phyloP scores from a whole-genome alignment of 2,329 filamentous ascomycete species.

The Hymenoscyphus albidus region DNA sequence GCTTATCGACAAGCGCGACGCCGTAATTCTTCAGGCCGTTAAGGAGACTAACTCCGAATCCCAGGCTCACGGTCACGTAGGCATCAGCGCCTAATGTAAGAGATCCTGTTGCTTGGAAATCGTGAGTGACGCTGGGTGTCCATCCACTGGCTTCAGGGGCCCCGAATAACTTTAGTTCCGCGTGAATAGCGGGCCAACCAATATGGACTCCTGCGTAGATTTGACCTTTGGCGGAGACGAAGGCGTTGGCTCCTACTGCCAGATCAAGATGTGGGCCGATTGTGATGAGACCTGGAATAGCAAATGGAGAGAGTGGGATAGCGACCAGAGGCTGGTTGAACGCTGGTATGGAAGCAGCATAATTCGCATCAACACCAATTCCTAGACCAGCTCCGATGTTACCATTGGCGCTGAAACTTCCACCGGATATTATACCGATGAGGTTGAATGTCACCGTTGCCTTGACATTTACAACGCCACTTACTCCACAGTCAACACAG shows the following conservation, averaged over 20 bases:
- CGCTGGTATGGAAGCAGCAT: constrained; percentile 7
- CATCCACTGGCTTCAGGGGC: constrained; percentile 11
- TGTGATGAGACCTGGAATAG: constrained; percentile 11
- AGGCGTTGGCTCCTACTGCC: constrained; percentile 11
- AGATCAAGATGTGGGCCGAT: constrained; percentile 14
- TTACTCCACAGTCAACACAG: constrained; percentile 13
- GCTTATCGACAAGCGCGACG: constrained; percentile 11
- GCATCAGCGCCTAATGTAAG: constrained; percentile 6
- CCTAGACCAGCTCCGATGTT: constrained; percentile 10
- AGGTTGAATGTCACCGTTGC: constrained; percentile 14
- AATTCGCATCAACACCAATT: constrained; percentile 12
- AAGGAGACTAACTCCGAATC: constrained; percentile 13
- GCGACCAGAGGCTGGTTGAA: constrained; percentile 8
- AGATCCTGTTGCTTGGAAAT: constrained; percentile 6
- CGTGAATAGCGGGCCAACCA: constrained; percentile 11
- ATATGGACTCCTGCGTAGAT: constrained; percentile 8
- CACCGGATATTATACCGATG: constrained; percentile 8
- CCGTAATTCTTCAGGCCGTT: constrained; percentile 12
- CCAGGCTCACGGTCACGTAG: constrained; percentile 6
- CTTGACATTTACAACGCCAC: constrained; percentile 11
- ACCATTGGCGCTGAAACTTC: constrained; percentile 10
- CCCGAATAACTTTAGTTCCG: constrained; percentile 11
- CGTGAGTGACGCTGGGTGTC: background rate
- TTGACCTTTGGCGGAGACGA: constrained; percentile 6
- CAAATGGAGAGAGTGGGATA: constrained; percentile 10